phyloP scores from a whole-genome alignment of 2,329 filamentous ascomycete genomes.

The Didymellaceae sp. region DNA sequence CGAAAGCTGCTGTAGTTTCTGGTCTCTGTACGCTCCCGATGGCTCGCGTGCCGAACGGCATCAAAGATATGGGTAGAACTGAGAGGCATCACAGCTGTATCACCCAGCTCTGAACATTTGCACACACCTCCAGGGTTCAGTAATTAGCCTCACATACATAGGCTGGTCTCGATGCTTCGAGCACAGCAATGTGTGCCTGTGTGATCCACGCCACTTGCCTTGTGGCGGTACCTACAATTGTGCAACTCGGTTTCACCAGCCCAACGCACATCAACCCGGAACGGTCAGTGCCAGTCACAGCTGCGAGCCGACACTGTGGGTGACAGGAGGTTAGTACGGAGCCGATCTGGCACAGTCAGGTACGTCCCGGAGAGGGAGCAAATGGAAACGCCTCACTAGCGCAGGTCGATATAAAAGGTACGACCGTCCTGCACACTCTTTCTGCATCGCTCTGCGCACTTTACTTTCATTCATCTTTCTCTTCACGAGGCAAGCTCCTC shows the following conservation, averaged over 20 bases:
- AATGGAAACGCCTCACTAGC: constrained; percentile 1
- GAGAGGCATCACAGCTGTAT: background rate
- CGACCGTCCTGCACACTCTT: constrained; percentile 5
- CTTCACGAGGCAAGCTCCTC: constrained; percentile 16
- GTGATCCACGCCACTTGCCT: constrained; percentile 10
- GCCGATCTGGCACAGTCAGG: constrained; percentile 8
- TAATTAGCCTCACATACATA: background rate
- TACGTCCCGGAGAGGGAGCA: constrained; percentile 11
- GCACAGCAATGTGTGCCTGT: constrained; percentile 1
- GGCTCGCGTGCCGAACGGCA: background rate
- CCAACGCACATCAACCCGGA: constrained; percentile 23
- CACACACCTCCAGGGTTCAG: background rate
- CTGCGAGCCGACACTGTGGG: constrained; percentile 12
- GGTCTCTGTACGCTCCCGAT: no score
- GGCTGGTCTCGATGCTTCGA: constrained; percentile 1
- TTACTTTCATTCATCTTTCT: constrained; percentile 1
- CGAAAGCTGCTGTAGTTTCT: no score
- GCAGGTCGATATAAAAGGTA: constrained; percentile 11
- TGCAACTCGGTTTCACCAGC: constrained; percentile 30
- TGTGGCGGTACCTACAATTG: constrained; percentile 8
- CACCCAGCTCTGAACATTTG: constrained; percentile 1
- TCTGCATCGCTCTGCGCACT: constrained; percentile 1
- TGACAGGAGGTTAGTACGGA: constrained; percentile 2
- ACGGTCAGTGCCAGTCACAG: constrained; percentile 21
- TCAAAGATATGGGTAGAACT: background rate